A percentile compares a stretch with the other conserved stretches of the same genome.
Evolutionary conservation across 2,329 filamentous ascomycete species (phyloP).

Genomic region (Aureobasidium sp.): DNA sequence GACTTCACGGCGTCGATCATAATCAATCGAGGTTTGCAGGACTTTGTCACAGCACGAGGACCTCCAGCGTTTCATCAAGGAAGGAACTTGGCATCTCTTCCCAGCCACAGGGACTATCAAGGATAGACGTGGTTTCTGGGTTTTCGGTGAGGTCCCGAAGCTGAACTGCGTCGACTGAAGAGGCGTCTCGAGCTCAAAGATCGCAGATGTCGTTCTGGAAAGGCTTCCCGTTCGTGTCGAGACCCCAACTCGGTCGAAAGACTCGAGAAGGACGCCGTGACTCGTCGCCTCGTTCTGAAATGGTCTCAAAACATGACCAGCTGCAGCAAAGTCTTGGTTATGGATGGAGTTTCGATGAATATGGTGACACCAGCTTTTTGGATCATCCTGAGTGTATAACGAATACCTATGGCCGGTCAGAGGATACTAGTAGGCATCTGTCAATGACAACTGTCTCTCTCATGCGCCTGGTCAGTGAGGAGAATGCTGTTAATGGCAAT

Average conservation of each 20-base stretch:
- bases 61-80: not conserved
- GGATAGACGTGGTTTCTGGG: not conserved
- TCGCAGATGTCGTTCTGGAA: not conserved
- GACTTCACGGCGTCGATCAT: not conserved
- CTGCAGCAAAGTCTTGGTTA: not conserved
- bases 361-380: not conserved
- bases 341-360: conserved; percentile 2
- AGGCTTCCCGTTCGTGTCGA: not conserved
- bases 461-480: not conserved
- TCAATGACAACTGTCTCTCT: conserved; percentile 1
- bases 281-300: not conserved
- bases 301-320: not conserved
- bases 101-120: not conserved
- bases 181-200: not conserved
- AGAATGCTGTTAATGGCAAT: not conserved
- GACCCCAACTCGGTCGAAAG: not conserved
- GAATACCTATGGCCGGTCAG: not conserved
- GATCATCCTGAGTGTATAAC: not conserved
- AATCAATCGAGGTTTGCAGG: not conserved
- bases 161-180: not conserved
- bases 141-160: not conserved
- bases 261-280: not conserved
- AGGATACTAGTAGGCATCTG: not conserved
- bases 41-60: not conserved
- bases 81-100: not conserved